These are phyloP conservation scores for Jatropha multifida DNA, from an alignment of 441 rosid genomes.

Conservation along the genomic window DNA sequence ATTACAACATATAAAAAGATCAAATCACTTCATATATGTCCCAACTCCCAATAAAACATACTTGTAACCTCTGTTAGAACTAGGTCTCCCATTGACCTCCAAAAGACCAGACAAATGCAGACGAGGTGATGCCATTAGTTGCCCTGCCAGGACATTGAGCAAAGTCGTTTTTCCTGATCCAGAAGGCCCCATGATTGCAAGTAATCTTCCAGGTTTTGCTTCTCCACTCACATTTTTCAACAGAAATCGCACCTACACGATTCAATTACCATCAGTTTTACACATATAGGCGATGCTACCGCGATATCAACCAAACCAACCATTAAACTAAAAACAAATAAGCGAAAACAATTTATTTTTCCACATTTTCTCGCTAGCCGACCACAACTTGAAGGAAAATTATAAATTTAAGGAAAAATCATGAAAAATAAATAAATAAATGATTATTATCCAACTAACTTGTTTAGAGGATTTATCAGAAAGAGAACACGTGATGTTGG, in stretches of 20 bases:
- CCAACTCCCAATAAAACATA: slow-evolving; percentile 27
- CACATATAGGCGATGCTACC: no score
- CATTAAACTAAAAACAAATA: no score
- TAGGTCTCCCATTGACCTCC: slow-evolving; percentile 77
- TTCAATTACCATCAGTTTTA: neutral
- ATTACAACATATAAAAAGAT: neutral
- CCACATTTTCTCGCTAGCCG: slow-evolving; percentile 20
- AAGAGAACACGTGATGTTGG: slow-evolving; percentile 77
- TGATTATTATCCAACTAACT: slow-evolving; percentile 39
- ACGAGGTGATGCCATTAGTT: slow-evolving; percentile 60
- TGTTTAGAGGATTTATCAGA: slow-evolving; percentile 70
- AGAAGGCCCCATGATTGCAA: slow-evolving; percentile 95
- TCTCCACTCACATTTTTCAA: slow-evolving; percentile 79
- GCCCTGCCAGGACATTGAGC: slow-evolving; percentile 89
- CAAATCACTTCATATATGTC: neutral
- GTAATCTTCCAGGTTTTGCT: slow-evolving; percentile 90
- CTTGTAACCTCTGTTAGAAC: slow-evolving; percentile 67
- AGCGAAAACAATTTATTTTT: neutral
- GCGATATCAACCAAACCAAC: no score
- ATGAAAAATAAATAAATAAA: neutral
- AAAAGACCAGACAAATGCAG: slow-evolving; percentile 80
- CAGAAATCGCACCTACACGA: slow-evolving; percentile 68
- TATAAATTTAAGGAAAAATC: neutral
- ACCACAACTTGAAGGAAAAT: slow-evolving; percentile 13
- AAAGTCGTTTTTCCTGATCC: slow-evolving; percentile 96